Evolutionary conservation across 2,329 filamentous ascomycete genomes (phyloP).

Genomic region (Thielaviopsis musarum): DNA sequence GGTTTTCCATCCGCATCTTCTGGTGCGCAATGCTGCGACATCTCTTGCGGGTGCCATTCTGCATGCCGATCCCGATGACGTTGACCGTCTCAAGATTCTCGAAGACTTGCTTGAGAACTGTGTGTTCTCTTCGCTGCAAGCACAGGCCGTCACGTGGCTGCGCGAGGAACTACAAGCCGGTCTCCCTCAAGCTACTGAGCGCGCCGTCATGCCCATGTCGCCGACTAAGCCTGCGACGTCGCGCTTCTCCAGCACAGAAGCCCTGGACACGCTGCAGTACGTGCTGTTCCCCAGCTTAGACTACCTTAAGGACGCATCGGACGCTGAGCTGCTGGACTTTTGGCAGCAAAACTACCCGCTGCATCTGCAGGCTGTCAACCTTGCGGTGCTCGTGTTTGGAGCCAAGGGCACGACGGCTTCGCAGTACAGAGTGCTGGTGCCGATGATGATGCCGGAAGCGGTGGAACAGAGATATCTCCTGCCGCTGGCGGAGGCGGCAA

Average conservation of each 20-base stretch:
- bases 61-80: conserved; percentile 42
- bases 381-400: conserved; percentile 27
- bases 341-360: conserved; percentile 36
- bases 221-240: conserved; percentile 14
- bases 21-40: conserved; percentile 37
- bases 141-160: conserved; percentile 45
- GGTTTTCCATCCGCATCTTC: conserved; percentile 38
- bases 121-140: conserved; percentile 44
- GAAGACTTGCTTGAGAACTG: conserved; percentile 50
- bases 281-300: conserved; percentile 40
- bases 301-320: conserved; percentile 26
- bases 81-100: conserved; percentile 42
- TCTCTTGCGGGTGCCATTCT: conserved; percentile 35
- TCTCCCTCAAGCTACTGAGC: conserved; percentile 7
- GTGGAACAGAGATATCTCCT: conserved; percentile 42
- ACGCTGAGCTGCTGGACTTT: conserved; percentile 31
- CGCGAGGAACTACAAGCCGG: conserved; percentile 40
- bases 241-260: conserved; percentile 35
- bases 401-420: conserved; percentile 23
- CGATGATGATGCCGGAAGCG: conserved; percentile 37
- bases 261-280: conserved; percentile 43
- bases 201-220: conserved; percentile 19
- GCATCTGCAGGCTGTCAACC: conserved; percentile 43
- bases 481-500: conserved; percentile 31
- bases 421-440: conserved; percentile 24